Evolutionary conservation across 2,329 filamentous ascomycete genomes (phyloP), one percentile per base, ranked within the genome.

Genomic region (Phialophora chinensis): DNA sequence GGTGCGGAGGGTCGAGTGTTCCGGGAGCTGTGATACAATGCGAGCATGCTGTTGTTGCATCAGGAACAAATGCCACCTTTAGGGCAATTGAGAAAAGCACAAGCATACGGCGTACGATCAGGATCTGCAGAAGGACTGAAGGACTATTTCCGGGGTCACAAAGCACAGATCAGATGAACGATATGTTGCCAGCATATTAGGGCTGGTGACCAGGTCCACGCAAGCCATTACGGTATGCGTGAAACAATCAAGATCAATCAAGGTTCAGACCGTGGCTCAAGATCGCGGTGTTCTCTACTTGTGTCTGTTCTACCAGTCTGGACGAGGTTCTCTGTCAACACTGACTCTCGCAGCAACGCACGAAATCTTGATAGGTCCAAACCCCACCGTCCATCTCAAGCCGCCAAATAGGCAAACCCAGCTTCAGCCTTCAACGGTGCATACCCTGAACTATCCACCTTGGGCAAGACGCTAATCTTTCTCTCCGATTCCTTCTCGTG

Each of bases 361-460:
- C 49, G 25, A 25, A 23, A 50, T 23, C 17, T 23, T 50, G 20
- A 27, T 2, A 12, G 12, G 1, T 20, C 47, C 23, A 20, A 1
- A 20, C 20, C 6, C 14, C 7, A 2, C 5, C 25, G 23, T 52
- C 49, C 20, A 52, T 23, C 47, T 60, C 38, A 67, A 25, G 62
- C 54, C 54, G 59, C 38, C 50, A 71, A 47, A 65, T 70, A 71
- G 6, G 62, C 63, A 66, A 69, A 72, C 12, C 69, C 69, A 63
- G 58, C 55, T 38, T 69, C 63, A n/a, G 67, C 65, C 49, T 68
- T 69, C 20, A 71, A 54, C 7, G 57, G 49, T 23, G 69, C 52
- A 56, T 78, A 77, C 74, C 77, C 76, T 73, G 75, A 77, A 75
- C 77, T 78, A 75, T 78, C 77, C 72, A 27, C 70, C 66, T 42